Evolutionary conservation across 2,329 filamentous ascomycete genomes (phyloP), one percentile per base, ranked within the genome.

Genomic region (Laburnicola sp.): DNA sequence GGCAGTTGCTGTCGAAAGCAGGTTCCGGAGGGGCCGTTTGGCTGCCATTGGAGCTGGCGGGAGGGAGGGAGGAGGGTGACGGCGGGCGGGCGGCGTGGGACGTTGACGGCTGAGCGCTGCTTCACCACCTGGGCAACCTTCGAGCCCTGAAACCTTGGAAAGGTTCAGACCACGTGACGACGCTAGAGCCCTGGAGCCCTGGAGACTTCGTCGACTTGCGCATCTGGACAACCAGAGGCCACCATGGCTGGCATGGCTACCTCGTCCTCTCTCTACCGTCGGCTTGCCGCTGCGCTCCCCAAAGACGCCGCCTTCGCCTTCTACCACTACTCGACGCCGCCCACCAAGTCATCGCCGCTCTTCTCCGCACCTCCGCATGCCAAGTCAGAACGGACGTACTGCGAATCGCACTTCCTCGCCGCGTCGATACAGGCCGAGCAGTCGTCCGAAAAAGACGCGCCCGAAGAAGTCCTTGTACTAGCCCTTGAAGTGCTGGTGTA

Each of bases 401-500:
- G 89, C 75, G 91, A 96, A 71, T 91, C 83, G 40, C 94, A 99
- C 70, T 96, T 88, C 57, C 76, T 89, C 21, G 77, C 82, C 4
- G 79, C 84, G 21, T 83, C 82, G 0, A 78, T 84, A 54, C 64
- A 39, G 45, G 65, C 52, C 50, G 60, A 63, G 25, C 68, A 74
- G 42, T 57, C 62, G 8, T 16, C 42, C 3, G 56, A 64, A 26
- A 54, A 50, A 35, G 47, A 32, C 7, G 11, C 53, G 2, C 56
- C 64, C 8, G 65, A 75, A 21, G 79, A 85, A 55, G 80, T 95
- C 1, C 75, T 97, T 5, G 80, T 93, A 6, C 86, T 96, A 51
- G 93, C 88, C 11, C 81, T 99, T 56, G 94, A 99, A 70, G 80
- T 97, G 45, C 81, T 94, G 62, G 82, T 99, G 53, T 99, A 95